Percentiles rank a stretch among this genome's conserved stretches.
Evolutionary conservation across 2,329 filamentous ascomycete species (phyloP).

Genomic region (Fusarium mangiferae): DNA sequence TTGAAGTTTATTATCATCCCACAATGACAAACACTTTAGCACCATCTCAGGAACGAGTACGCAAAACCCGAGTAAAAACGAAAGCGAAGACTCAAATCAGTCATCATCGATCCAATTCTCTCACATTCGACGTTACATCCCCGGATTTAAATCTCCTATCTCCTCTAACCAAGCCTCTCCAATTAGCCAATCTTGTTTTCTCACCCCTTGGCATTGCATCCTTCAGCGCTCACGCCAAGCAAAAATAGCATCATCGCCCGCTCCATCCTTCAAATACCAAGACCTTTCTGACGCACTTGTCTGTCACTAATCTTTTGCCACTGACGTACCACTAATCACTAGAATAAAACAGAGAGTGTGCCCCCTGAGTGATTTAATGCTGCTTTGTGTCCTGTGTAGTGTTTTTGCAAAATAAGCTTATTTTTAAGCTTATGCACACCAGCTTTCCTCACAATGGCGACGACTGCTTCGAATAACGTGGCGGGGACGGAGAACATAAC

Average conservation of each 20-base stretch:
- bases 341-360: not conserved
- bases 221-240: conserved; percentile 16
- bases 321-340: conserved; percentile 6
- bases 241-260: conserved; percentile 18
- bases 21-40: not conserved
- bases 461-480: not conserved
- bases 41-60: not conserved
- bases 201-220: conserved; percentile 8
- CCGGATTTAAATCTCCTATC: not conserved
- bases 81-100: not conserved
- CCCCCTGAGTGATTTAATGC: not conserved
- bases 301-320: not conserved
- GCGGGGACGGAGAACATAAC: not conserved
- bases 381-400: not conserved
- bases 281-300: not conserved
- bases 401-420: conserved; percentile 18
- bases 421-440: conserved; percentile 27
- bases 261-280: not conserved
- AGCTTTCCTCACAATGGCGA: not conserved
- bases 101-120: not conserved
- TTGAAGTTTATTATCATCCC: not conserved
- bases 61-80: too few relatives aligned
- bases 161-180: not conserved
- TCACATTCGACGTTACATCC: not conserved
- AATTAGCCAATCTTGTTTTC: conserved; percentile 14